Evolutionary conservation across 768 basidiomycete genomes (phyloP), one percentile per base, ranked within the genome.

Genomic region (Boletus fagicola): DNA sequence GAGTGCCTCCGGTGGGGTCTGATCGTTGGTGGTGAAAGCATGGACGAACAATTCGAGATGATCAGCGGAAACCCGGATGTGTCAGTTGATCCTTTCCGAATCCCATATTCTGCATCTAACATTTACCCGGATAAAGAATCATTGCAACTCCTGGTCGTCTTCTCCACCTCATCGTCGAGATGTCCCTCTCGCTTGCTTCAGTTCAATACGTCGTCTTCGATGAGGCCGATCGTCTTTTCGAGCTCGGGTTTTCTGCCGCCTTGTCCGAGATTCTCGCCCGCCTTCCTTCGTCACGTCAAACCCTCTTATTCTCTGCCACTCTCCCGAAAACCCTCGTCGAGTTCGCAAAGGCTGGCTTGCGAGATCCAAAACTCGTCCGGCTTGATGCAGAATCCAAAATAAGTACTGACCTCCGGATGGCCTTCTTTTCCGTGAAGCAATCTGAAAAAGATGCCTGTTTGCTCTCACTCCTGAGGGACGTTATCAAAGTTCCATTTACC

Each of bases 131-230:
- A 59, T 24, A 8, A 63, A 98, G 95, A 20, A 90, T 99, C 61
- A 96, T 99, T 62, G 96, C 97, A 24, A 99, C 97, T 12, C 97
- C 97, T 18, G 97, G 97, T 58, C 94, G 97, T 61, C 79, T 99
- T 35, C 83, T 99, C n/a, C 97, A 99, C 75, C 81, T 99, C 24
- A 81, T 91, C 51, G 91, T 98, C 49, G 97, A 99, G 76, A 98
- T 98, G 96, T 90, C 90, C 60, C 76, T 97, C 49, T 93, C 96
- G 68, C 78, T 99, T 28, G 85, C 88, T 50, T 87, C 90, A 0
- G 79, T 95, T 6, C 86, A 95, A 74, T 93, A 91, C 58, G 85
- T 94, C 59, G 91, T 98, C 24, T 98, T 98, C 65, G 97, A 99
- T 68, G 97, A 99, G 74, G 97, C 97, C 0, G 97, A 99, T 72